Evolutionary conservation across 1,139 yeast genomes (phyloP).

Genomic region (Taphrina sp.): DNA sequence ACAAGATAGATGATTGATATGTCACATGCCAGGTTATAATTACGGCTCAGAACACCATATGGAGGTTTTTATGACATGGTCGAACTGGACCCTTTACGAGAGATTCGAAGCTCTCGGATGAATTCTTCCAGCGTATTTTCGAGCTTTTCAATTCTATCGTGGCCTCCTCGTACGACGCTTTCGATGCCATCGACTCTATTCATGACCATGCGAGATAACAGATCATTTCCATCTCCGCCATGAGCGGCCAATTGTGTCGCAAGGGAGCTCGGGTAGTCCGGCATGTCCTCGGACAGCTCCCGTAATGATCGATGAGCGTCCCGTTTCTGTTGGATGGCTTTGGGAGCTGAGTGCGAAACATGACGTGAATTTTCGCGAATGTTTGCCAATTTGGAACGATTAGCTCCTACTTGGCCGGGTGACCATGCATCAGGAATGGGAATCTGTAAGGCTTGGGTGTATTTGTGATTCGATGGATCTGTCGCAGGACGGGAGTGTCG

Average conservation of each 20-base stretch:
- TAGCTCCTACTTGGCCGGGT: neutral
- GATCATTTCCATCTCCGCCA: conserved; percentile 5
- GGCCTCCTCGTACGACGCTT: conserved; percentile 16
- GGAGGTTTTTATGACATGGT: too few species aligned
- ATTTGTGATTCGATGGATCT: too few species aligned
- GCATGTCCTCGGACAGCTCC: neutral
- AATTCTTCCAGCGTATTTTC: conserved; percentile 6
- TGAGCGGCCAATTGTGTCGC: conserved; percentile 28
- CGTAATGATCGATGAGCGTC: neutral
- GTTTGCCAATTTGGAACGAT: neutral
- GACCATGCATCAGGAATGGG: neutral
- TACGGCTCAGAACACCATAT: too few species aligned
- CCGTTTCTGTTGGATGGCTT: neutral
- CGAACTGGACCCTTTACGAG: too few species aligned
- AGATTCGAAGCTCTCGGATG: conserved; percentile 6
- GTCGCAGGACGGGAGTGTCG: too few species aligned
- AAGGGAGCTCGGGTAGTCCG: conserved; percentile 20
- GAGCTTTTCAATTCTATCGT: conserved; percentile 12
- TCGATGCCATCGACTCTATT: conserved; percentile 22
- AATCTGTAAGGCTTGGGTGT: neutral
- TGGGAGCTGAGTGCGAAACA: neutral
- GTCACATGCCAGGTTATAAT: too few species aligned
- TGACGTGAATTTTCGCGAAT: neutral
- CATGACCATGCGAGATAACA: conserved; percentile 18
- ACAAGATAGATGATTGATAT: too few species aligned